Base-by-base conservation (phyloP, 768 basidiomycete genomes). In the Clavulina sp. region DNA sequence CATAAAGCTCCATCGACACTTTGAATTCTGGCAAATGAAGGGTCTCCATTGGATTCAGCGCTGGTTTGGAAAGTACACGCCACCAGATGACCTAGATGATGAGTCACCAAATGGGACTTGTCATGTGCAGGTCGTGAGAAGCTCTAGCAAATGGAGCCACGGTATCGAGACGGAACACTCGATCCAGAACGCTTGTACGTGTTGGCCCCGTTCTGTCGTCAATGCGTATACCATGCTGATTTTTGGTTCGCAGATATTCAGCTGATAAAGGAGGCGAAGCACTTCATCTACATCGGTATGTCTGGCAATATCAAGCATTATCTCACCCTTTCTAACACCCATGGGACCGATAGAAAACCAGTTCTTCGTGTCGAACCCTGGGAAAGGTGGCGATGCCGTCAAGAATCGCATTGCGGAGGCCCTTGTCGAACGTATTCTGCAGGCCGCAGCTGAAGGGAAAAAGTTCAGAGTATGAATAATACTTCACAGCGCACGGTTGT, bases 81-180 rank as follows among this genome's bases (percentile, higher is more conserved):
- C 43, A 16, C 19, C 38, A 6, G 19, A 40, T 31, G 7, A 7
- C 9, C 34, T 38, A 7, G 23, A 34, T 21, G 2, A 36, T 3
- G 23, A n/a, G 16, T n/a, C 13, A 21, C 19, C 62, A 16, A 58
- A 66, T 4, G 74, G 74, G 1, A 70, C 70, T 5, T 81, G 81
- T 60, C 69, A 69, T 33, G 81, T 87, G 13, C 88, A 96, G 68
- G 87, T 75, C 13, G 72, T 87, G 41, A 75, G 93, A 51, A 86
- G 83, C 54, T 83, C 89, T n/a, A 78, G 73, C 1, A 92, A 96
- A 65, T 99, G 93, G 93, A 84, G 81, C 59, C 86, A 89, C 59
- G 93, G 93, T 2, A 83, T 92, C 33, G 69, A 92, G 57, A 81
- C 76, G 2, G 93, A 96, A 64, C 75, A 77, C 54, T 88, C 84